These are phyloP conservation scores for Paramecium tetraurelia DNA, from an alignment of 73 alveolate species.

Conservation along the genomic window DNA sequence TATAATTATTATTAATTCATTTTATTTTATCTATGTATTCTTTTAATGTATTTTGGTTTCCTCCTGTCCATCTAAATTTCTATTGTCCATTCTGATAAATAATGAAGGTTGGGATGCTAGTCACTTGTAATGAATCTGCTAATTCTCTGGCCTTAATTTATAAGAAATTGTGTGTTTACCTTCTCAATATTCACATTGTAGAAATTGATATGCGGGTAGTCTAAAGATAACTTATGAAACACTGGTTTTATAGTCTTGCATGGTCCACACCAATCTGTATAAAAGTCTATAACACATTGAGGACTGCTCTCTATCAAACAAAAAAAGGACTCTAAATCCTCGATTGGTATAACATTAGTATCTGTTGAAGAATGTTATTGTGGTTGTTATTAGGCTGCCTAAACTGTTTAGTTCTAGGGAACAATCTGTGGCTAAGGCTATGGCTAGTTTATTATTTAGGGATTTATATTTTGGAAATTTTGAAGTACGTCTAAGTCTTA, in stretches of 20 bases:
- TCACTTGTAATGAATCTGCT: conserved; percentile 11
- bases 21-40: neutral
- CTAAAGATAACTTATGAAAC: conserved; percentile 26
- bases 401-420: neutral
- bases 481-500: neutral
- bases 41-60: neutral
- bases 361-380: conserved; percentile 46
- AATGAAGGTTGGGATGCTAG: conserved; percentile 53
- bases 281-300: conserved; percentile 38
- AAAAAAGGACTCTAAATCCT: neutral
- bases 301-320: conserved; percentile 45
- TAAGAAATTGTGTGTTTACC: conserved; percentile 52
- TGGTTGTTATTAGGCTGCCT: neutral
- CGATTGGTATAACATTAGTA: conserved; percentile 36
- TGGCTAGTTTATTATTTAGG: neutral
- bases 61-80: conserved; percentile 33
- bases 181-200: conserved; percentile 47
- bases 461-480: neutral
- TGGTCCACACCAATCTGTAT: conserved; percentile 66
- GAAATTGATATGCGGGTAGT: conserved; percentile 34
- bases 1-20: conserved; percentile 84
- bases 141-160: conserved; percentile 17
- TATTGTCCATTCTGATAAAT: conserved; percentile 27
- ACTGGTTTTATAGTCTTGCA: conserved; percentile 52
- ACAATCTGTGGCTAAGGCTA: neutral